Conservation (phyloP, 1,284 basidiomycete species). For the Ganoderma lingzhi region DNA sequence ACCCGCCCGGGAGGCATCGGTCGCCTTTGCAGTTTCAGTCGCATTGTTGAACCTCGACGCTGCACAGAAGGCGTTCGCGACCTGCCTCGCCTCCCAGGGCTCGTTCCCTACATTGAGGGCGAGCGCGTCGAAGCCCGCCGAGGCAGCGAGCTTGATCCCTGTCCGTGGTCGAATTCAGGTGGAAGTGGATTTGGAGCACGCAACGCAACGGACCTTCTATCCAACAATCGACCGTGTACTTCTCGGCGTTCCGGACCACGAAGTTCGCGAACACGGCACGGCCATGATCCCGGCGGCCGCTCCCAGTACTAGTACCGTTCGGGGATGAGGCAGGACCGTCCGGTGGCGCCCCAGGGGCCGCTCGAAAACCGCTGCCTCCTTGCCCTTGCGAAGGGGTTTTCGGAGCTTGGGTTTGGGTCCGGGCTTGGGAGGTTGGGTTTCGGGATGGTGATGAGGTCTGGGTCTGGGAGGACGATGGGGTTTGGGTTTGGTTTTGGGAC, state of each 20-base stretch:
- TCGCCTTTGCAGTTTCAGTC: neutral
- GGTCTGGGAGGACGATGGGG: neutral
- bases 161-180: neutral
- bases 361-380: neutral
- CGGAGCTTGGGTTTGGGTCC: neutral
- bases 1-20: conserved; percentile 25
- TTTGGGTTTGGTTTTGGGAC: neutral
- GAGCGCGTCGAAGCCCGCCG: conserved; percentile 52
- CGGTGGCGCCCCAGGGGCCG: neutral
- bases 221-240: conserved; percentile 48
- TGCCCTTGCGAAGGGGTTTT: neutral
- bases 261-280: conserved; percentile 39
- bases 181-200: neutral
- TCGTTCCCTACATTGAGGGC: conserved; percentile 56
- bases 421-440: too few relatives aligned
- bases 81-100: conserved; percentile 54
- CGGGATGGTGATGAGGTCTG: neutral
- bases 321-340: neutral
- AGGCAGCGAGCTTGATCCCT: conserved; percentile 50
- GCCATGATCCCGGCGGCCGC: neutral
- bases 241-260: conserved; percentile 53
- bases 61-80: conserved; percentile 55
- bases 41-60: conserved; percentile 26
- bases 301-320: neutral
- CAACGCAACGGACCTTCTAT: conserved; percentile 38